Base-by-base conservation (phyloP, 805 yeast species). In the Kluyveromyces nonfermentans region DNA sequence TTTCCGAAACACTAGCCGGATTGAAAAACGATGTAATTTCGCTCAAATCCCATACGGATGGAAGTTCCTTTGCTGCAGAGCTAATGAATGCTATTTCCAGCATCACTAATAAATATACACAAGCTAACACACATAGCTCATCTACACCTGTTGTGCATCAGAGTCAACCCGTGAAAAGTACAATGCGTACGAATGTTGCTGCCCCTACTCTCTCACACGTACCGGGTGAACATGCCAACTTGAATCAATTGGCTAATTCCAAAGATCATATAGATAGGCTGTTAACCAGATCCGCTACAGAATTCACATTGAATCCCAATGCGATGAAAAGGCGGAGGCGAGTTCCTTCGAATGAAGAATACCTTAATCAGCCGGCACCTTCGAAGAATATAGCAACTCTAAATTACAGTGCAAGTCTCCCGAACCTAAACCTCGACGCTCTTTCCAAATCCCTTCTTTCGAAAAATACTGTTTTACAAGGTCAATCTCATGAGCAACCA, bases 261-360 rank as follows among this genome's bases (percentile, higher is more conserved):
- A 38, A 38, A 18, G 41, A 38, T 28, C 41, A 38, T 20, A 38
- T 38, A 16, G 41, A 38, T 17, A 28, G 34, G 22, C 28, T 38
- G n/a, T 17, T 38, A 15, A 30, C 41, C 15, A 38, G 28, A 28
- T 38, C 41, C 2, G 40, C 39, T 15, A 47, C 44, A 8, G 43
- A 60, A 4, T 62, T 62, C 36, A 55, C 56, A 9, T 39, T 62
- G 42, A 58, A 62, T 46, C 65, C 66, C 2, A 57, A 59, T 33
- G 64, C 63, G 3, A 56, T 62, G 16, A 62, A 60, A 43, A 54
- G 53, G 36, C 49, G 65, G 8, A 54, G 47, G 37, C 25, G 20
- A n/a, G 31, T 17, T 8, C 41, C 41, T 4, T 14, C 30, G 10
- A 30, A 35, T 10, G 40, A 31, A 21, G 19, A 19, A n/a, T 20